Evolutionary conservation across 1,284 basidiomycete species (phyloP), one percentile per base, ranked within the genome.

Genomic region (Trametes pubescens): DNA sequence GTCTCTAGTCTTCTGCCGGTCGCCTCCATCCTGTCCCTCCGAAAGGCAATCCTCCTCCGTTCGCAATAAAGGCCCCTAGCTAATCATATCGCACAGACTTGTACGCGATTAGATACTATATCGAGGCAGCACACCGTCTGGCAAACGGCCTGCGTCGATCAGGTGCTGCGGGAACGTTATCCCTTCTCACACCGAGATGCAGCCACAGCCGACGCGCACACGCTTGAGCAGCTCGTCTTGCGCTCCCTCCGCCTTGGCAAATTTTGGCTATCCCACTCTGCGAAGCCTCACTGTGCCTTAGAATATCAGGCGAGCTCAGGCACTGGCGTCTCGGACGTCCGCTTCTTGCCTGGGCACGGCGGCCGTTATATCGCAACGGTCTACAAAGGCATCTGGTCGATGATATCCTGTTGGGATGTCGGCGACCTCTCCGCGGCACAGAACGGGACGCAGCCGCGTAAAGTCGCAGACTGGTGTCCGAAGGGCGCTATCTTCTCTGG

Each of bases 351-450:
- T 29, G 79, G 80, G 13, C 72, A 73, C 49, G 78, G 77, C 9
- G 80, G 77, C 10, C 73, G 74, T 56, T 80, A 82, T 72, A 61
- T 90, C 13, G 61, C 86, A 57, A 85, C 84, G 3, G 78, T 86
- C 10, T 86, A 86, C 10, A 83, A 84, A 63, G 81, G 81, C 6
- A 84, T 90, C 52, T 90, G 88, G 88, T 79, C 79, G 34, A 76
- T 79, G 26, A 71, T 90, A 55, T 78, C 79, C 1, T 72, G 86
- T 29, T 87, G 88, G 85, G 79, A 85, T 61, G 70, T 84, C 32
- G 61, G 65, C 5, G 55, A 61, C 65, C 63, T 29, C 22, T 47
- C 43, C 5, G 11, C 22, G 16, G 9, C 29, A 0, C 44, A 53
- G 9, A 24, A 11, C 18, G 2, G 9, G 8, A 43, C 24, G 0